Conservation (phyloP, 345 rosid genomes). For the Hibiscus trionum region DNA sequence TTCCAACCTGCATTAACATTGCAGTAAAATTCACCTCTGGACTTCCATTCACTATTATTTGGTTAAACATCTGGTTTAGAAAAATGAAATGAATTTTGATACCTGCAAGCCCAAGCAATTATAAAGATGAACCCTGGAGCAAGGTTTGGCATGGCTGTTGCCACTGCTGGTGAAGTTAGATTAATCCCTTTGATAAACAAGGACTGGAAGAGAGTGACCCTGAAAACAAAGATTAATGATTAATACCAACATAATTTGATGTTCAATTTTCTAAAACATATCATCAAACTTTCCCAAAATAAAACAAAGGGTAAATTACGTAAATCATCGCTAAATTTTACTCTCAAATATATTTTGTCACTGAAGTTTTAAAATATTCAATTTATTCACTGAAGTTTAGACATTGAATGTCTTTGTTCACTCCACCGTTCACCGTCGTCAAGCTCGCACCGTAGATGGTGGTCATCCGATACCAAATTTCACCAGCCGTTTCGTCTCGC, state of each 20-base stretch:
- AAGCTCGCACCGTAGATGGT: no score
- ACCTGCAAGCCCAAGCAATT: slow-evolving; percentile 84
- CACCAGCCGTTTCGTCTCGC: no score
- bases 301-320: no score
- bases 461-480: no score
- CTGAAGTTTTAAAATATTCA: no score
- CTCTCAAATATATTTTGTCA: no score
- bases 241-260: not conserved
- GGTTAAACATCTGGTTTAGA: not conserved
- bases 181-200: slow-evolving; percentile 68
- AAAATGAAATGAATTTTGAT: not conserved
- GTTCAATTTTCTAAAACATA: not conserved
- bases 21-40: not conserved
- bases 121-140: slow-evolving; percentile 80
- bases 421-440: no score
- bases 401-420: no score
- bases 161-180: slow-evolving; percentile 83
- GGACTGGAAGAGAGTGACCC: slow-evolving; percentile 74
- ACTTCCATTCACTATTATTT: not conserved
- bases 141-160: slow-evolving; percentile 97
- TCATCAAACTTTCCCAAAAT: not conserved
- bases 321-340: no score
- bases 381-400: no score
- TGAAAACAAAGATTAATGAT: slow-evolving; percentile 17
- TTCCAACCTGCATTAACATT: slow-evolving; percentile 53